Percentiles rank a stretch among this genome's conserved stretches.
Conservation (phyloP, 768 basidiomycete species). For the Ramaria sp. region DNA sequence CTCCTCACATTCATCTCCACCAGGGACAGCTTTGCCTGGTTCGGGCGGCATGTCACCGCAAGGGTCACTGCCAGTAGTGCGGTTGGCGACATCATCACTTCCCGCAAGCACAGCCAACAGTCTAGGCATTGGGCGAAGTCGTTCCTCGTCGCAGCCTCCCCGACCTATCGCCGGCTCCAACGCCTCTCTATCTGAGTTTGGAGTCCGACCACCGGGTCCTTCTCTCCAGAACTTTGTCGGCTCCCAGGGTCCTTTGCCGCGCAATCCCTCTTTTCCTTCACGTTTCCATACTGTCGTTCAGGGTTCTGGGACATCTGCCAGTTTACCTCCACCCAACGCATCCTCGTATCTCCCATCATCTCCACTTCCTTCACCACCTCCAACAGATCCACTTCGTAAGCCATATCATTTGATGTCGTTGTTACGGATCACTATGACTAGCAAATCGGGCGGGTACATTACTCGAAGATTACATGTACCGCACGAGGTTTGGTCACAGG, state of each 20-base stretch:
- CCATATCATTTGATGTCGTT: conserved; percentile 89
- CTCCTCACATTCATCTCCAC: conserved; percentile 28
- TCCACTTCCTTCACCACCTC: conserved; percentile 64
- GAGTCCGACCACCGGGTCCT: conserved; percentile 2
- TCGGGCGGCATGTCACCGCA: conserved; percentile 11
- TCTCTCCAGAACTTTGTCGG: not conserved
- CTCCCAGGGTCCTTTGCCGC: conserved; percentile 21
- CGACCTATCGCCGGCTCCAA: conserved; percentile 46
- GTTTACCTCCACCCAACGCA: conserved; percentile 38
- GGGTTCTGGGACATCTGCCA: conserved; percentile 26
- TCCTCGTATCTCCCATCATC: conserved; percentile 40
- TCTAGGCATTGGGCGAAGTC: conserved; percentile 35
- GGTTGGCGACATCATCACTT: conserved; percentile 25
- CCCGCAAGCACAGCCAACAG: conserved; percentile 29
- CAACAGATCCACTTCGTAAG: conserved; percentile 63
- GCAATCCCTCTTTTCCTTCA: conserved; percentile 55
- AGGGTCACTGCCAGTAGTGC: not conserved
- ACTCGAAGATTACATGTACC: conserved; percentile 82
- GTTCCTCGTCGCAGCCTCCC: conserved; percentile 72
- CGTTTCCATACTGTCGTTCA: conserved; percentile 37
- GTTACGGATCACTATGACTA: conserved; percentile 67
- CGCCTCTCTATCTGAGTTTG: conserved; percentile 30
- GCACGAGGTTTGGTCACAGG: conserved; percentile 84
- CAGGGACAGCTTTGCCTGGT: conserved; percentile 24
- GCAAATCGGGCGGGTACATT: conserved; percentile 76